Base-by-base conservation (phyloP, 2,329 filamentous ascomycete genomes). In the Juglanconis oblonga region DNA sequence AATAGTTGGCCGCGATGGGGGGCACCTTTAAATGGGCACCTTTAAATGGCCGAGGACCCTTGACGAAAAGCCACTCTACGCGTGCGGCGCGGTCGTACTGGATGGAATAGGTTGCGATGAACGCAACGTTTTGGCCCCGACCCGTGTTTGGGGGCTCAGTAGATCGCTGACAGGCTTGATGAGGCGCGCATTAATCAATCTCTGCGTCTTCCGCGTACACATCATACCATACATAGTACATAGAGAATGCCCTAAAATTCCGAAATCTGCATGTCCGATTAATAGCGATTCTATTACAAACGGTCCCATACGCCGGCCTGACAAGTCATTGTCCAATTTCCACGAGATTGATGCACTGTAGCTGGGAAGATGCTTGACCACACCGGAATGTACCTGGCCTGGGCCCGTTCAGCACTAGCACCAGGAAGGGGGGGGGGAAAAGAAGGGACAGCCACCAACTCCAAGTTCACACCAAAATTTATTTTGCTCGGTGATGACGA, bases 311-410 rank as follows among this genome's bases (percentile, higher is more conserved):
- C 33, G 24, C 38, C 6, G 31, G 33, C 42, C 32, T 48, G 56
- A 52, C 42, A 49, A 38, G 52, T 45, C 49, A 50, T 55, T 38
- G 38, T 54, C 59, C 45, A 51, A 62, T 59, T 35, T 56, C 42
- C n/a, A 49, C 14, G 49, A 59, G 52, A 59, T 62, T 54, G 53
- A 57, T 62, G 49, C 53, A 62, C 40, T 40, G 35, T 56, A 50
- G 48, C 61, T 52, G 36, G 61, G 61, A 58, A 61, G 36, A 63
- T 63, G 61, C 61, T 48, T 56, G 58, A 52, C 58, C 54, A n/a
- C 45, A 32, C 11, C 56, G 55, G 52, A 47, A 10, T 31, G 24
- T 24, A 36, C 38, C n/a, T 35, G 33, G 42, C 44, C 31, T 17
- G 31, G n/a, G n/a, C 36, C n/a, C 35, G 29, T 17, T 7, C 11